Evolutionary conservation across 192 early-diverging fungal species (phyloP).

Genomic region (Coemansia sp.): DNA sequence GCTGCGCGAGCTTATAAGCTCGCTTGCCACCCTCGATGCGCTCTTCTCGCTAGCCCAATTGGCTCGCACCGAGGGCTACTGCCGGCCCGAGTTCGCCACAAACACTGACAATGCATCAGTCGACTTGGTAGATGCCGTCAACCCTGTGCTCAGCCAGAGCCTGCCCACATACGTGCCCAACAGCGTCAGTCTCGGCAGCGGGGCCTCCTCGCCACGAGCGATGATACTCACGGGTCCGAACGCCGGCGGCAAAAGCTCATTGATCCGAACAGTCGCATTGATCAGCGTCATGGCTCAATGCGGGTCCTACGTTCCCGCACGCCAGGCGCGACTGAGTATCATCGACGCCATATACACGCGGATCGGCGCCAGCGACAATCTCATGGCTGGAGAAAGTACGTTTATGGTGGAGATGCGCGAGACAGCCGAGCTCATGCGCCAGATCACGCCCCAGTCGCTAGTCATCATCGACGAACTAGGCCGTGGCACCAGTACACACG

Average conservation of each 20-base stretch:
- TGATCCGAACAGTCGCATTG: slow-evolving; percentile 90
- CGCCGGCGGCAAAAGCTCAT: slow-evolving; percentile 97
- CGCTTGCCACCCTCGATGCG: slow-evolving; percentile 66
- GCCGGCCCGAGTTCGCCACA: slow-evolving; percentile 73
- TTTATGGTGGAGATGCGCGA: slow-evolving; percentile 97
- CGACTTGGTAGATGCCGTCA: slow-evolving; percentile 84
- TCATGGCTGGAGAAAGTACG: slow-evolving; percentile 89
- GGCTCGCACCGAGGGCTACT: slow-evolving; percentile 86
- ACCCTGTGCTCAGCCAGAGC: slow-evolving; percentile 49
- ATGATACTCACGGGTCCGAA: slow-evolving; percentile 96
- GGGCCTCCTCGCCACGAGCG: slow-evolving; percentile 51
- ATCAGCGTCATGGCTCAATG: slow-evolving; percentile 94
- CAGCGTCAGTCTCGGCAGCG: slow-evolving; percentile 70
- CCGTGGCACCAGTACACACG: slow-evolving; percentile 94
- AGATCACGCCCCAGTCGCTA: slow-evolving; percentile 83
- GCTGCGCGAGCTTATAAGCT: slow-evolving; percentile 65
- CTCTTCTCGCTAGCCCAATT: slow-evolving; percentile 68
- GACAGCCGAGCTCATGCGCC: slow-evolving; percentile 85
- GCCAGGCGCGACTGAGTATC: slow-evolving; percentile 66
- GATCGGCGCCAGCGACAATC: slow-evolving; percentile 96
- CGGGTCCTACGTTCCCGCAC: slow-evolving; percentile 91
- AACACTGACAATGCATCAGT: slow-evolving; percentile 58
- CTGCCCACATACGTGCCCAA: slow-evolving; percentile 87
- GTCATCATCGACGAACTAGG: slow-evolving; percentile 98
- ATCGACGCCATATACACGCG: slow-evolving; percentile 95